These are phyloP conservation scores for Boletus huronensis DNA, from an alignment of 768 basidiomycete species.

Conservation along the genomic window DNA sequence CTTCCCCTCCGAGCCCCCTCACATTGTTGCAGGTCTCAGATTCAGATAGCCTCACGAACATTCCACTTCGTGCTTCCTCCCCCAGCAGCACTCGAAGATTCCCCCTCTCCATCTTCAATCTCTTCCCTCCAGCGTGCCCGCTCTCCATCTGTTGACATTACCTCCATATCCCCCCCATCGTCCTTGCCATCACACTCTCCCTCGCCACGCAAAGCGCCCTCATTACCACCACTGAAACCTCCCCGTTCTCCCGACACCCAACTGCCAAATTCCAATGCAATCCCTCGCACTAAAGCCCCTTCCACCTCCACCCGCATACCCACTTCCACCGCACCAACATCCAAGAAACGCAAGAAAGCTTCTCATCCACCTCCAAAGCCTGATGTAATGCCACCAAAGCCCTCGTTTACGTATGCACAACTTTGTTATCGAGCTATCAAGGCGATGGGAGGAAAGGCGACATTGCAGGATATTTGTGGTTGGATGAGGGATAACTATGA, in stretches of 20 bases:
- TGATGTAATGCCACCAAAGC: conserved; percentile 84
- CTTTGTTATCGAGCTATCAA: conserved; percentile 89
- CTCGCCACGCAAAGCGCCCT: conserved; percentile 47
- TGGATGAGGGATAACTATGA: conserved; percentile 90
- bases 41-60: conserved; percentile 95
- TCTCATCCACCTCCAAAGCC: conserved; percentile 46
- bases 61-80: conserved; percentile 97
- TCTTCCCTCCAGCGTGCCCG: conserved; percentile 65
- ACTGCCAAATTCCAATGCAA: conserved; percentile 62
- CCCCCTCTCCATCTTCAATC: conserved; percentile 75
- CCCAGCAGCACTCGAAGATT: conserved; percentile 72
- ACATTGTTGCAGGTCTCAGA: conserved; percentile 66
- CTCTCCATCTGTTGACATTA: conserved; percentile 81
- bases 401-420: conserved; percentile 86
- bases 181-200: conserved; percentile 77
- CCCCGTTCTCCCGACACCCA: conserved; percentile 47
- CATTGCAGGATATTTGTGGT: conserved; percentile 84
- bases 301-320: too few relatives aligned
- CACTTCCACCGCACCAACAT: conserved; percentile 22
- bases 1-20: conserved; percentile 1
- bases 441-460: conserved; percentile 78
- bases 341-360: conserved; percentile 73
- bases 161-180: conserved; percentile 77
- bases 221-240: conserved; percentile 43
- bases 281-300: conserved; percentile 42